Conservation (phyloP, 192 early-diverging fungal genomes). For the Umbelopsis ramanniana region DNA sequence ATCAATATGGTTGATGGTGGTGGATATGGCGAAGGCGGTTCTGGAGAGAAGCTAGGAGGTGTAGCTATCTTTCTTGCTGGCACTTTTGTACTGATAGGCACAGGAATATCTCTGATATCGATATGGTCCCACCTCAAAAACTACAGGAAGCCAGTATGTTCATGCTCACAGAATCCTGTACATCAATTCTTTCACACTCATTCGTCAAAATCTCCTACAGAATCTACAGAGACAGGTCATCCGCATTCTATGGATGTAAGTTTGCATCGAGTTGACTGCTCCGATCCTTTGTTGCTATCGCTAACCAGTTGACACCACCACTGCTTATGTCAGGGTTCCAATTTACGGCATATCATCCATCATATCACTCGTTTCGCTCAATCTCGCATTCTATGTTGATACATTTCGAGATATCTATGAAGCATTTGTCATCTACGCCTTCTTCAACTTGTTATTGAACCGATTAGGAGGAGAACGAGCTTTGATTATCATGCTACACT, state of each 20-base stretch:
- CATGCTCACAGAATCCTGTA: not conserved
- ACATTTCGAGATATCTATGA: constrained; percentile 93
- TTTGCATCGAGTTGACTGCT: not conserved
- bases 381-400: constrained; percentile 84
- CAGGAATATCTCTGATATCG: constrained; percentile 50
- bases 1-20: constrained; percentile 12
- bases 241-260: constrained; percentile 62
- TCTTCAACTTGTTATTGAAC: constrained; percentile 86
- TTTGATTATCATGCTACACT: constrained; percentile 77
- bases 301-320: not conserved
- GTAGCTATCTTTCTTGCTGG: constrained; percentile 48
- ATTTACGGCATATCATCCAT: constrained; percentile 88
- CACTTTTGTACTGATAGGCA: constrained; percentile 52
- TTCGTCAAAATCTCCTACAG: not conserved
- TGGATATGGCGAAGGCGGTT: constrained; percentile 47
- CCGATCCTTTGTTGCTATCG: not conserved
- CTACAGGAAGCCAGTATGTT: constrained; percentile 62
- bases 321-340: constrained; percentile 66
- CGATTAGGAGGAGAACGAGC: constrained; percentile 90
- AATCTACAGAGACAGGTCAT: constrained; percentile 71
- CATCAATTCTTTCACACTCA: not conserved
- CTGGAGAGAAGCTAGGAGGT: constrained; percentile 49
- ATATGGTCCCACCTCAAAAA: constrained; percentile 64
- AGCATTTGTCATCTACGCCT: constrained; percentile 95
- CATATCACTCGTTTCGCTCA: constrained; percentile 72